Conservation (phyloP, 1,284 basidiomycete species). For the Rhodofomes roseus region DNA sequence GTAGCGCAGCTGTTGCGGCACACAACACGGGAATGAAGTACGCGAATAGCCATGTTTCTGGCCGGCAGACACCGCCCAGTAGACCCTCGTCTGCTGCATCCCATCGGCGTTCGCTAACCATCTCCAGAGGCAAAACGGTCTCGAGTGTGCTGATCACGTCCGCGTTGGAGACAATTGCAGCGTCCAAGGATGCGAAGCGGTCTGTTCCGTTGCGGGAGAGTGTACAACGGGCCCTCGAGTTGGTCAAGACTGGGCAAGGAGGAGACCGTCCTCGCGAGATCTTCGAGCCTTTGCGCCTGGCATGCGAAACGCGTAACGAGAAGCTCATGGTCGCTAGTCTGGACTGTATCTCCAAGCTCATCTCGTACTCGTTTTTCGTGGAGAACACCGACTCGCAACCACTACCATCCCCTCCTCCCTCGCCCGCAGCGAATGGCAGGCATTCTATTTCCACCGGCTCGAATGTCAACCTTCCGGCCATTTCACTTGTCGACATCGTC, state of each 20-base stretch:
- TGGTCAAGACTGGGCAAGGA: conserved; percentile 71
- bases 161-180: conserved; percentile 83
- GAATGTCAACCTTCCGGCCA: conserved; percentile 49
- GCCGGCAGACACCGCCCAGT: conserved; percentile 10
- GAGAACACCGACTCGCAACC: conserved; percentile 48
- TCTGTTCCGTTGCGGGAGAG: conserved; percentile 80
- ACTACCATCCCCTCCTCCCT: conserved; percentile 65
- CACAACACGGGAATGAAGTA: conserved; percentile 13
- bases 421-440: conserved; percentile 50
- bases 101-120: conserved; percentile 64
- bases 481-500: conserved; percentile 85
- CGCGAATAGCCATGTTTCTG: conserved; percentile 18
- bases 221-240: conserved; percentile 78
- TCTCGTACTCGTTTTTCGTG: conserved; percentile 93
- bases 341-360: conserved; percentile 94
- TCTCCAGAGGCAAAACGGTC: conserved; percentile 67
- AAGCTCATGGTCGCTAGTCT: conserved; percentile 92
- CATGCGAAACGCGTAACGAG: conserved; percentile 90
- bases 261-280: conserved; percentile 79
- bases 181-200: conserved; percentile 88
- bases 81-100: conserved; percentile 21
- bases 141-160: conserved; percentile 81
- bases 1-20: conserved; percentile 7
- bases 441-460: conserved; percentile 42
- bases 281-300: conserved; percentile 88